A percentile compares a stretch with the other conserved stretches of the same genome.
Evolutionary conservation across 2,329 filamentous ascomycete species (phyloP).

Genomic region (Fusarium acutatum): DNA sequence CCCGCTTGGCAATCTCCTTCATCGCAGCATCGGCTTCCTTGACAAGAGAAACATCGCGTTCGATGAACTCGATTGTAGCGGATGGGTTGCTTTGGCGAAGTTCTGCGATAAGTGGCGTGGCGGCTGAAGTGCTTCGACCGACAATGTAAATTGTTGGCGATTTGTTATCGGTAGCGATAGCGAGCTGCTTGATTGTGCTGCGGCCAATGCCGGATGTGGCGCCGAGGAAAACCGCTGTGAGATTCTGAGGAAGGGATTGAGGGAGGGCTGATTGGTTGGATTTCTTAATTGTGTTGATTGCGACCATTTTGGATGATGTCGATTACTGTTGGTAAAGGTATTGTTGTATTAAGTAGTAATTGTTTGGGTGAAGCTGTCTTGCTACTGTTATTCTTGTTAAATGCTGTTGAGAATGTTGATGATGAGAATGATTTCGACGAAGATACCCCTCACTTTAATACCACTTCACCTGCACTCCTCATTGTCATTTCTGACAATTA

Average conservation of each 20-base stretch:
- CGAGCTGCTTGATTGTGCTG: conserved; percentile 16
- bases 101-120: conserved; percentile 51
- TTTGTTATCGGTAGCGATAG: conserved; percentile 1
- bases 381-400: too few relatives aligned
- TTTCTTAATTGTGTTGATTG: conserved; percentile 11
- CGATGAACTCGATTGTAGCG: conserved; percentile 56
- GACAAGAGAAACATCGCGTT: conserved; percentile 58
- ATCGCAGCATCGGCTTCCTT: conserved; percentile 58
- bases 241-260: not conserved
- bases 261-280: conserved; percentile 11
- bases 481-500: not conserved
- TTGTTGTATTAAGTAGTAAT: too few relatives aligned
- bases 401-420: not conserved
- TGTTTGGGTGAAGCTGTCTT: too few relatives aligned
- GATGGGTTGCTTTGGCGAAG: conserved; percentile 52
- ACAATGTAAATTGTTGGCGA: conserved; percentile 51
- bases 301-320: conserved; percentile 1
- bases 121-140: conserved; percentile 51
- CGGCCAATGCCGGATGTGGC: conserved; percentile 32
- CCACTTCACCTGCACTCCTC: not conserved
- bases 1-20: conserved; percentile 51
- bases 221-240: conserved; percentile 27
- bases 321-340: not conserved
- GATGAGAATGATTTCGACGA: not conserved
- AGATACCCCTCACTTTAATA: not conserved